These are phyloP conservation scores for Aspergillus brasiliensis DNA, from an alignment of 2,329 filamentous ascomycete species.

Conservation along the genomic window DNA sequence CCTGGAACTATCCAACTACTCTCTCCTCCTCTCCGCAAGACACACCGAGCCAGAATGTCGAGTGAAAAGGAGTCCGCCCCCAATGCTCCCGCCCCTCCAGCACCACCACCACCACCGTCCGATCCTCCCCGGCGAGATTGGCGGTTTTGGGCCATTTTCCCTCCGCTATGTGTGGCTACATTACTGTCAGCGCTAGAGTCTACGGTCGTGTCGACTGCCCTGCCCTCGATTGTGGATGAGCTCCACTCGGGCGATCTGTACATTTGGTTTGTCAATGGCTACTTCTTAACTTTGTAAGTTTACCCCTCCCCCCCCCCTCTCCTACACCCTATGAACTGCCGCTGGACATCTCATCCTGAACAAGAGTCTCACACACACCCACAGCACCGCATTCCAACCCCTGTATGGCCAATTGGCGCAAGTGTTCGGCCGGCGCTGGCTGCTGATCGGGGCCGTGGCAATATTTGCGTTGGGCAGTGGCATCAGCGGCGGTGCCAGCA, in stretches of 20 bases:
- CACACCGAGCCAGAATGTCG: too few species aligned
- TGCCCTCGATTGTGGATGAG: conserved; percentile 41
- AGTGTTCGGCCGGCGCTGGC: conserved; percentile 54
- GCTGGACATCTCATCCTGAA: too few species aligned
- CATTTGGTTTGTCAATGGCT: background rate
- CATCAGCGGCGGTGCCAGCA: conserved; percentile 53
- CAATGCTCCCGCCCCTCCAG: too few species aligned
- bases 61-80: too few species aligned
- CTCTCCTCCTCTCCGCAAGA: too few species aligned
- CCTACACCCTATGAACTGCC: too few species aligned
- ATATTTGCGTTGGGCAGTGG: conserved; percentile 57
- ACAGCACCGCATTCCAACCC: conserved; percentile 40
- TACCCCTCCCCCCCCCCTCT: too few species aligned
- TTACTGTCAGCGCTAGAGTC: conserved; percentile 35
- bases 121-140: background rate
- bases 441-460: conserved; percentile 44
- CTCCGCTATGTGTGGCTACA: background rate
- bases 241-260: conserved; percentile 30
- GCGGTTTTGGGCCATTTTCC: background rate
- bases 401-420: conserved; percentile 55
- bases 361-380: too few species aligned
- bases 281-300: background rate
- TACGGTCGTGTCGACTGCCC: conserved; percentile 44
- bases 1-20: too few species aligned
- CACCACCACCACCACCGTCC: too few species aligned